Evolutionary conservation across 495 filamentous ascomycete genomes (phyloP).

Genomic region (Penicillium riverlandense): DNA sequence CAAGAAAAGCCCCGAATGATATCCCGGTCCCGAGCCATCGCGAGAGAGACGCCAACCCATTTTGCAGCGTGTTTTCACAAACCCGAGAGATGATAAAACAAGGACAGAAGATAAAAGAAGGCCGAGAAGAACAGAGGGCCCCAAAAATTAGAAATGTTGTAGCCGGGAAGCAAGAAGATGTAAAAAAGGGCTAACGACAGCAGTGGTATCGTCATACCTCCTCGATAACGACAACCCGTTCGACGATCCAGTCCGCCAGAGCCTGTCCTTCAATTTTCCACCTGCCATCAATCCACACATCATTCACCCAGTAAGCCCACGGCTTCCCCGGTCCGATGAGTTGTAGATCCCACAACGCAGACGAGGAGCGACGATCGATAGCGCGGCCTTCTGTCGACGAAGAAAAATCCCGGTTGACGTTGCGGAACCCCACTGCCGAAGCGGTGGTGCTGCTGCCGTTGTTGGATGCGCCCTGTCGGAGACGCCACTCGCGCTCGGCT

Average conservation of each 20-base stretch:
- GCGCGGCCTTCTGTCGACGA: conserved; percentile 7
- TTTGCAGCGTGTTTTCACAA: no score
- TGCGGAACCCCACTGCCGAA: conserved; percentile 13
- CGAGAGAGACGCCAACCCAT: no score
- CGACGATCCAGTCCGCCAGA: conserved; percentile 40
- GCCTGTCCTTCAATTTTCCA: conserved; percentile 40
- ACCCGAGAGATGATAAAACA: no score
- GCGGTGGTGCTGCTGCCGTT: conserved; percentile 1
- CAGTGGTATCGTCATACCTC: conserved; percentile 15
- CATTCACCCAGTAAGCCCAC: conserved; percentile 31
- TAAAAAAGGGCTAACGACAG: no score
- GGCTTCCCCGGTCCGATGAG: conserved; percentile 7
- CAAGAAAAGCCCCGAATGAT: no score
- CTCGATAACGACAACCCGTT: conserved; percentile 31
- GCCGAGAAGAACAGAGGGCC: no score
- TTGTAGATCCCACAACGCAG: conserved; percentile 12
- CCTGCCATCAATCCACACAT: conserved; percentile 29
- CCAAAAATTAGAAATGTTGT: no score
- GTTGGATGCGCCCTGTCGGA: conserved; percentile 46
- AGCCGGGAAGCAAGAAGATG: no score
- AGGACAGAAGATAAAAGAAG: no score
- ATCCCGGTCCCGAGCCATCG: no score
- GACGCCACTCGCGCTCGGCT: conserved; percentile 77
- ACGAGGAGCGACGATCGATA: conserved; percentile 1
- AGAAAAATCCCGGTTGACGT: conserved; percentile 32